Evolutionary conservation across 352 stramenopile genomes (phyloP).

Genomic region (Globisporangium nagaii): DNA sequence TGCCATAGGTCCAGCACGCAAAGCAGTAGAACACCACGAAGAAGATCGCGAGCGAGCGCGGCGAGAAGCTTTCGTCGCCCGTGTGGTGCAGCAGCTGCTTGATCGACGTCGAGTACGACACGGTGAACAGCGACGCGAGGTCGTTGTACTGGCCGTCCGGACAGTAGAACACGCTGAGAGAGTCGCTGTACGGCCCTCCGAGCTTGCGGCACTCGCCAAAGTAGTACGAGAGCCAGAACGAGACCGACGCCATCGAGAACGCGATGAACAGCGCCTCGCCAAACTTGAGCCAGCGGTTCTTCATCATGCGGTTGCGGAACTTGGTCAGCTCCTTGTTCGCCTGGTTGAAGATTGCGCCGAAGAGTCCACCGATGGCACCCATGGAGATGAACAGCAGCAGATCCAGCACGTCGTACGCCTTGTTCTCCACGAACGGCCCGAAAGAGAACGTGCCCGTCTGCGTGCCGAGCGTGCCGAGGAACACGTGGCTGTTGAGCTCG

Average conservation of each 20-base stretch:
- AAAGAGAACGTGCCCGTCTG: conserved; percentile 84
- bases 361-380: conserved; percentile 95
- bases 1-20: conserved; percentile 93
- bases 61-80: too few relatives aligned
- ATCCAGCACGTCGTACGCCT: conserved; percentile 91
- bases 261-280: conserved; percentile 59
- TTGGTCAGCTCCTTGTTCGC: conserved; percentile 92
- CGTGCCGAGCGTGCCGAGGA: conserved; percentile 31
- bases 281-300: conserved; percentile 62
- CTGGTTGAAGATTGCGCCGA: conserved; percentile 96
- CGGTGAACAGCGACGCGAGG: conserved; percentile 90
- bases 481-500: conserved; percentile 39
- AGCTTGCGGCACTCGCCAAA: conserved; percentile 72
- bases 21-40: conserved; percentile 80
- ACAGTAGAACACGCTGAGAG: too few relatives aligned
- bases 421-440: conserved; percentile 90
- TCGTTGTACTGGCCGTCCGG: conserved; percentile 96
- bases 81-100: conserved; percentile 97
- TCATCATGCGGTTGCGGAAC: conserved; percentile 57
- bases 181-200: too few relatives aligned
- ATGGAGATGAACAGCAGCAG: conserved; percentile 96
- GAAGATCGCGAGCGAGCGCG: conserved; percentile 75
- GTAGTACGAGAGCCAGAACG: conserved; percentile 57
- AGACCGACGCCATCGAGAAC: conserved; percentile 49
- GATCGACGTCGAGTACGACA: too few relatives aligned